A percentile compares a stretch with the other conserved stretches of the same genome.
Evolutionary conservation across 2,329 filamentous ascomycete genomes (phyloP).

Genomic region (Parastagonospora nodorum): DNA sequence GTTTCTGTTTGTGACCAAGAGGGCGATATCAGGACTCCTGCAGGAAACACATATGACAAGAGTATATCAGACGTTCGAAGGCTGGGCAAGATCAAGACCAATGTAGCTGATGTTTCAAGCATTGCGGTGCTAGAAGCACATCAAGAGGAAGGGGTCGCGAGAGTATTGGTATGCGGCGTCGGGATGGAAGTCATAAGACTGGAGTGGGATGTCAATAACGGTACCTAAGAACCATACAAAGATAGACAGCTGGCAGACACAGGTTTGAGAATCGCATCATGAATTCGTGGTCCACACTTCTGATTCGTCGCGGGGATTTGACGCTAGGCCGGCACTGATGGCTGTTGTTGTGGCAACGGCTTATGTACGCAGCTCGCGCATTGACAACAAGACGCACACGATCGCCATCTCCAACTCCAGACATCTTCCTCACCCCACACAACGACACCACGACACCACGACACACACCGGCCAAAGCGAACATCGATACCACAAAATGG

Average conservation of each 20-base stretch:
- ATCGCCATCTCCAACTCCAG: slow-evolving; percentile 16
- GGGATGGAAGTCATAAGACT: slow-evolving; percentile 41
- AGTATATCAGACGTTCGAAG: slow-evolving; percentile 38
- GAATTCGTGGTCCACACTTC: neutral
- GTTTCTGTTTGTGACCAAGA: slow-evolving; percentile 20
- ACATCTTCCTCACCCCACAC: slow-evolving; percentile 14
- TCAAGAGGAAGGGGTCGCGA: slow-evolving; percentile 7
- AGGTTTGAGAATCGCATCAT: neutral
- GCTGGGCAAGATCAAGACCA: slow-evolving; percentile 46
- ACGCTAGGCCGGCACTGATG: neutral
- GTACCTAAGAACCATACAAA: too few relatives aligned
- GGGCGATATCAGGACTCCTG: neutral
- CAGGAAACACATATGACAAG: neutral
- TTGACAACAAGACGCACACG: slow-evolving; percentile 29
- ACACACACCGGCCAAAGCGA: slow-evolving; percentile 13
- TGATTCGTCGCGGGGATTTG: neutral
- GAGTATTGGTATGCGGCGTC: slow-evolving; percentile 39
- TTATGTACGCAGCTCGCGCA: slow-evolving; percentile 19
- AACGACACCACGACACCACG: slow-evolving; percentile 12
- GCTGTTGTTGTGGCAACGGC: slow-evolving; percentile 22
- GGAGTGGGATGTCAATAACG: slow-evolving; percentile 3
- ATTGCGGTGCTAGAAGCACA: slow-evolving; percentile 49
- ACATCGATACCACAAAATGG: slow-evolving; percentile 30
- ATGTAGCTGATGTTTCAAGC: slow-evolving; percentile 61
- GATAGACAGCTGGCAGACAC: too few relatives aligned